These are phyloP conservation scores for Teratosphaeria epicoccoides DNA, from an alignment of 2,329 filamentous ascomycete species.

Conservation along the genomic window DNA sequence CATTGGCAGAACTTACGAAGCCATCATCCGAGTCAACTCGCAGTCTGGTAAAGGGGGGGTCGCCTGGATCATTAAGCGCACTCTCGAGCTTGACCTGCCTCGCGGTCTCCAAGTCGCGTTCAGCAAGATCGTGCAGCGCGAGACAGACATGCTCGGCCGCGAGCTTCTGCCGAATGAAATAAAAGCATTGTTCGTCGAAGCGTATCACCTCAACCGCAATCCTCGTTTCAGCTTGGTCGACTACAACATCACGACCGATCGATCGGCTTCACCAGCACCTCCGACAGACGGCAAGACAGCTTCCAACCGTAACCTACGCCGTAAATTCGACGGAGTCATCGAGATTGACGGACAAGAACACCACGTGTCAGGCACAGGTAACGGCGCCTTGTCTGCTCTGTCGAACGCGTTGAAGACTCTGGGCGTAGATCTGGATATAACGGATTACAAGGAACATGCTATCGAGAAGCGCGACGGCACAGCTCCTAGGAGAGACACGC, in stretches of 20 bases:
- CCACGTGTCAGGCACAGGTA: slow-evolving; percentile 67
- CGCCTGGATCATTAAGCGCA: slow-evolving; percentile 84
- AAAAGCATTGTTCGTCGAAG: slow-evolving; percentile 72
- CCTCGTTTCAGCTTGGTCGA: slow-evolving; percentile 79
- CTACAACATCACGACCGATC: slow-evolving; percentile 81
- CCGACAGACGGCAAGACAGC: slow-evolving; percentile 58
- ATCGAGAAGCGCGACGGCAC: slow-evolving; percentile 37
- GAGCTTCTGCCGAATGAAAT: slow-evolving; percentile 81
- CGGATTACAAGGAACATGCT: slow-evolving; percentile 93
- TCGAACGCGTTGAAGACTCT: slow-evolving; percentile 69
- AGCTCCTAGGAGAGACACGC: slow-evolving; percentile 57
- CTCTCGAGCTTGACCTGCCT: slow-evolving; percentile 82
- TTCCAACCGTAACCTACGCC: slow-evolving; percentile 54
- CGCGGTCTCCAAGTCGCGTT: slow-evolving; percentile 88
- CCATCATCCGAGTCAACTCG: slow-evolving; percentile 94
- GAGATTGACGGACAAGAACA: slow-evolving; percentile 72
- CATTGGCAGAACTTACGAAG: slow-evolving; percentile 94
- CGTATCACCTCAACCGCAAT: slow-evolving; percentile 75
- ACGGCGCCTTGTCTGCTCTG: slow-evolving; percentile 81
- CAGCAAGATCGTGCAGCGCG: slow-evolving; percentile 71
- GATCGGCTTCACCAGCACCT: slow-evolving; percentile 63
- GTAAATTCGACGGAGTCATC: slow-evolving; percentile 77
- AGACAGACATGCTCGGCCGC: slow-evolving; percentile 68
- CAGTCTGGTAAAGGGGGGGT: slow-evolving; percentile 91
- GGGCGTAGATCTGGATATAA: slow-evolving; percentile 79